A percentile compares a stretch with the other conserved stretches of the same genome.
Conservation (phyloP, 2,329 filamentous ascomycete species). For the Mycosphaerelloides madeirae region DNA sequence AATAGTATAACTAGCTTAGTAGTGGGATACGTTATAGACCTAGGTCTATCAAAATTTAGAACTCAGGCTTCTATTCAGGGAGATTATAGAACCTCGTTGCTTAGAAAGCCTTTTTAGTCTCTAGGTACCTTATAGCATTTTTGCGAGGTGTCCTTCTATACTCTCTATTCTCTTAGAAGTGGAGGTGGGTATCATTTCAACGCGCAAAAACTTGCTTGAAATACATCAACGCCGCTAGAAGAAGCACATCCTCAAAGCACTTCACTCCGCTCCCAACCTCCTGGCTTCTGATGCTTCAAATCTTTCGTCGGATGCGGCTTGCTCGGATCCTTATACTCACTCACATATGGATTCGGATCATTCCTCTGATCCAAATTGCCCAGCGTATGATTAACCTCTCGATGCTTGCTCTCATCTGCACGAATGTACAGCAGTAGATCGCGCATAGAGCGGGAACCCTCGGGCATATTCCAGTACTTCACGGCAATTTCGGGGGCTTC, state of each 20-base stretch:
- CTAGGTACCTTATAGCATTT: no score
- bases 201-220: no score
- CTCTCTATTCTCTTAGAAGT: no score
- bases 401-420: slow-evolving; percentile 72
- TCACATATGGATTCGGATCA: slow-evolving; percentile 90
- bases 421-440: slow-evolving; percentile 85
- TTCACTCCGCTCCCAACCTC: slow-evolving; percentile 80
- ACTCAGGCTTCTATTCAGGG: no score
- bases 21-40: no score
- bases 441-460: slow-evolving; percentile 74
- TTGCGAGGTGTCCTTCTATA: no score
- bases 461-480: slow-evolving; percentile 90
- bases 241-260: slow-evolving; percentile 59
- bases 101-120: no score
- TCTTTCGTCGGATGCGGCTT: slow-evolving; percentile 67
- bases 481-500: slow-evolving; percentile 82
- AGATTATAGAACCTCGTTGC: no score
- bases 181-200: no score
- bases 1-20: no score
- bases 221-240: no score
- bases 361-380: slow-evolving; percentile 78
- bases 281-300: slow-evolving; percentile 58
- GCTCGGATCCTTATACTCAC: slow-evolving; percentile 67
- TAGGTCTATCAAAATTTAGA: no score
- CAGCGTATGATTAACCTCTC: slow-evolving; percentile 94